These are phyloP conservation scores for Wallemia hederae DNA, from an alignment of 1,284 basidiomycete species.

Conservation along the genomic window DNA sequence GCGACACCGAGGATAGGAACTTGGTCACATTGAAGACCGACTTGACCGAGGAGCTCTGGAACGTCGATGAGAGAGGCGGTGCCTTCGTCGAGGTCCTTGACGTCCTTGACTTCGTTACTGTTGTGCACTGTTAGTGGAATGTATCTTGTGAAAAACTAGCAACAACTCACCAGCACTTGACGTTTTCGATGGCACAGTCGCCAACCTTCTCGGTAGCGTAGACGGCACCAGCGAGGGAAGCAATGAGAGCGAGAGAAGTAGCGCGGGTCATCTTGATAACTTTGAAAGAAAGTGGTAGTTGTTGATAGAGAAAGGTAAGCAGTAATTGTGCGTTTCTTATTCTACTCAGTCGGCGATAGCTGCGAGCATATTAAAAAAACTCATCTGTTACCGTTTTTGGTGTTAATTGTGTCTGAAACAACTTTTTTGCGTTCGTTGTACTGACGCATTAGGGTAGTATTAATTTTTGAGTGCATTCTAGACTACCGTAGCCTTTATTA, in stretches of 20 bases:
- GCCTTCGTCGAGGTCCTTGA: not conserved
- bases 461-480: no score
- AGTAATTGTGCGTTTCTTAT: not conserved
- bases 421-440: not conserved
- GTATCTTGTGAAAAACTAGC: no score
- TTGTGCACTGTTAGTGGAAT: no score
- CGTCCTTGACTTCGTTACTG: not conserved
- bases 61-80: not conserved
- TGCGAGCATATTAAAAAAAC: not conserved
- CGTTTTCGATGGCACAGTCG: not conserved
- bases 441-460: no score
- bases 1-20: slow-evolving; percentile 1
- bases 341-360: not conserved
- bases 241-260: not conserved
- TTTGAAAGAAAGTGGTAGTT: not conserved
- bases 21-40: not conserved
- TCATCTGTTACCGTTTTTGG: not conserved
- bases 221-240: not conserved
- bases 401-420: not conserved
- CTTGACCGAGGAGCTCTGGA: not conserved
- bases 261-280: not conserved
- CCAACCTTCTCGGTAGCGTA: not conserved
- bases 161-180: not conserved
- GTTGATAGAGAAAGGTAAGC: not conserved
- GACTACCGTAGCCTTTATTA: no score